phyloP scores from a whole-genome alignment of 2,329 filamentous ascomycete species.

The Cladophialophora exuberans region DNA sequence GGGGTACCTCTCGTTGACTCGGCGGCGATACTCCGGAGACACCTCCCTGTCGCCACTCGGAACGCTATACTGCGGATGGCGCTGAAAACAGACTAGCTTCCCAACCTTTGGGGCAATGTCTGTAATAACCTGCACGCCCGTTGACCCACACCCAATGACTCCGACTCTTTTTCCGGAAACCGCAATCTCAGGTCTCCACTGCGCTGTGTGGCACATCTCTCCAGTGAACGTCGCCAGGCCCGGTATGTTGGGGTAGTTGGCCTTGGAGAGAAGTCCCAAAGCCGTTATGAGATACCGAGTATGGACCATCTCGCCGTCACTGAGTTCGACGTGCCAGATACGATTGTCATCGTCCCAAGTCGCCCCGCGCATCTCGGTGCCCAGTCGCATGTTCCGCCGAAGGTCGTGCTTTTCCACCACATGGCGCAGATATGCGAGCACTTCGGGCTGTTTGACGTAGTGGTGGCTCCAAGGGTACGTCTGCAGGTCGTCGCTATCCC shows the following conservation, averaged over 20 bases:
- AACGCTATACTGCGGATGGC: constrained; percentile 23
- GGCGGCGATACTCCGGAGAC: constrained; percentile 1
- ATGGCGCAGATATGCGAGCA: background rate
- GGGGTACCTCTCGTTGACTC: background rate
- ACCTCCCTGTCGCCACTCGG: constrained; percentile 13
- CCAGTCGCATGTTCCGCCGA: background rate
- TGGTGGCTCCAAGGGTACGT: constrained; percentile 1
- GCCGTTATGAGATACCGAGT: background rate
- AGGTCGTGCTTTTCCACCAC: background rate
- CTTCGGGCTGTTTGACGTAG: background rate
- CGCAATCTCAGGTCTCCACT: constrained; percentile 28
- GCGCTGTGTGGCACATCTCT: background rate
- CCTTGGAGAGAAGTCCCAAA: background rate
- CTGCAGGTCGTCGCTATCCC: constrained; percentile 3
- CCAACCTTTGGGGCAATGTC: constrained; percentile 56
- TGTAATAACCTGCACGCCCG: constrained; percentile 64
- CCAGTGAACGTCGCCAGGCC: background rate
- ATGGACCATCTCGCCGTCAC: background rate
- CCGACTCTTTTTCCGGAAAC: constrained; percentile 62
- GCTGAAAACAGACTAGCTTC: constrained; percentile 18
- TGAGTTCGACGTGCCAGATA: background rate
- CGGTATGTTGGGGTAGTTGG: background rate
- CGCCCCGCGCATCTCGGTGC: background rate
- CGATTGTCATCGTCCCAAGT: background rate
- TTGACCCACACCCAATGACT: constrained; percentile 64